A percentile compares a stretch with the other conserved stretches of the same genome.
Evolutionary conservation across 139 green algal genomes (phyloP).

Genomic region (Chlorella sp.): DNA sequence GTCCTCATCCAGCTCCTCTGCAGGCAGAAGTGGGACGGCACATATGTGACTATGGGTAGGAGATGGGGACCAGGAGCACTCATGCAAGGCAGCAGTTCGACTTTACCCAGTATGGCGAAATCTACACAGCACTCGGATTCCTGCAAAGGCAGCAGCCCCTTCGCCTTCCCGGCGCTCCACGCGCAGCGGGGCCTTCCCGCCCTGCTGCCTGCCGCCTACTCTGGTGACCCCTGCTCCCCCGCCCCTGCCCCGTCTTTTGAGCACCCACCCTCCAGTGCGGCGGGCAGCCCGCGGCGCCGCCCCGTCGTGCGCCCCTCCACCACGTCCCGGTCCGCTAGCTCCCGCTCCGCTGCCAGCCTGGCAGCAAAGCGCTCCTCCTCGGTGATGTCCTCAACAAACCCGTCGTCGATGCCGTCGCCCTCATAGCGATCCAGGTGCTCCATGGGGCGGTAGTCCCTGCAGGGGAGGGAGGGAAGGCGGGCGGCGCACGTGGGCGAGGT

Average conservation of each 20-base stretch:
- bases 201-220: no score
- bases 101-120: no score
- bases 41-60: not conserved
- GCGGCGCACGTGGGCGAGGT: no score
- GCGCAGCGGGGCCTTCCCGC: no score
- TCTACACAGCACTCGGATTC: no score
- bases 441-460: slow-evolving; percentile 94
- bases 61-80: not conserved
- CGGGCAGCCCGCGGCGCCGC: slow-evolving; percentile 58
- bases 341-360: slow-evolving; percentile 77
- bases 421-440: slow-evolving; percentile 92
- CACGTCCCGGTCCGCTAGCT: slow-evolving; percentile 72
- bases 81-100: no score
- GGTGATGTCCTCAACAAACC: slow-evolving; percentile 67
- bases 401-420: slow-evolving; percentile 80
- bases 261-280: slow-evolving; percentile 62
- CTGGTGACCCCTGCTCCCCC: no score
- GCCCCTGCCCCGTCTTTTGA: not conserved
- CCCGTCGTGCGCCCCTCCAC: slow-evolving; percentile 47
- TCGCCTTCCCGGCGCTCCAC: not conserved
- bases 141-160: not conserved
- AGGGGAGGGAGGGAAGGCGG: not conserved
- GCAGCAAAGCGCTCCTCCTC: slow-evolving; percentile 63
- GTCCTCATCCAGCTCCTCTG: slow-evolving; percentile 63
- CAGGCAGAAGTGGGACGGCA: not conserved